Evolutionary conservation across 164 flowering plant species (phyloP).

Genomic region (Chloranthus sessilifolius): DNA sequence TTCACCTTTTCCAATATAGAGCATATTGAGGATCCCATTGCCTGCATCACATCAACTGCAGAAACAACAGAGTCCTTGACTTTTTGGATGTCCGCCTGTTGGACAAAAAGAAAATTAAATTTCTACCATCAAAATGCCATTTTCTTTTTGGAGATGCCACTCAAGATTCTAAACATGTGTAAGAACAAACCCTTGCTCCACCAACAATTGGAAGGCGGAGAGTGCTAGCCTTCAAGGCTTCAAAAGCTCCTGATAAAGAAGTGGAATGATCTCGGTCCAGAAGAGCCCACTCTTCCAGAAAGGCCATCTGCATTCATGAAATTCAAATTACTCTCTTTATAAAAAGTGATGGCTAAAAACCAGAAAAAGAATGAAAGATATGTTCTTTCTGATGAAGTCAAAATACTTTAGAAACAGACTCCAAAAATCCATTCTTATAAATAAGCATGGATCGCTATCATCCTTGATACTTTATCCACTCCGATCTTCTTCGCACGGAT

Average conservation of each 20-base stretch:
- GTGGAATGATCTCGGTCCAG: conserved; percentile 60
- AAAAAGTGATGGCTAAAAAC: too few species aligned
- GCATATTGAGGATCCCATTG: conserved; percentile 74
- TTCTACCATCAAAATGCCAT: background rate
- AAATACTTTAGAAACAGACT: too few species aligned
- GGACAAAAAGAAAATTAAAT: too few species aligned
- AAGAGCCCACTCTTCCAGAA: conserved; percentile 76
- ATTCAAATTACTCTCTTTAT: too few species aligned
- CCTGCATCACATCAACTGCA: conserved; percentile 82
- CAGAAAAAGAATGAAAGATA: too few species aligned
- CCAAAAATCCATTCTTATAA: too few species aligned
- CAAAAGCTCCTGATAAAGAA: conserved; percentile 73
- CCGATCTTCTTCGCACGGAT: too few species aligned
- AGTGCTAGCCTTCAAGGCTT: conserved; percentile 88
- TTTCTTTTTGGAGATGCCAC: background rate
- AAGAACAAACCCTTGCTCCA: conserved; percentile 57
- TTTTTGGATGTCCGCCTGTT: conserved; percentile 66
- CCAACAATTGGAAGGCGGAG: conserved; percentile 87
- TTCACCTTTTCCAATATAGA: conserved; percentile 59
- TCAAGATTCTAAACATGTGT: too few species aligned
- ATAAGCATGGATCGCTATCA: too few species aligned
- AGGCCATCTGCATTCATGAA: conserved; percentile 36
- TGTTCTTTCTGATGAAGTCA: too few species aligned
- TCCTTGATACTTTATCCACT: too few species aligned
- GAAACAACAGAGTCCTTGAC: conserved; percentile 80